Base-by-base conservation (phyloP, 129 eudicot genomes). In the Saposhnikovia divaricata region DNA sequence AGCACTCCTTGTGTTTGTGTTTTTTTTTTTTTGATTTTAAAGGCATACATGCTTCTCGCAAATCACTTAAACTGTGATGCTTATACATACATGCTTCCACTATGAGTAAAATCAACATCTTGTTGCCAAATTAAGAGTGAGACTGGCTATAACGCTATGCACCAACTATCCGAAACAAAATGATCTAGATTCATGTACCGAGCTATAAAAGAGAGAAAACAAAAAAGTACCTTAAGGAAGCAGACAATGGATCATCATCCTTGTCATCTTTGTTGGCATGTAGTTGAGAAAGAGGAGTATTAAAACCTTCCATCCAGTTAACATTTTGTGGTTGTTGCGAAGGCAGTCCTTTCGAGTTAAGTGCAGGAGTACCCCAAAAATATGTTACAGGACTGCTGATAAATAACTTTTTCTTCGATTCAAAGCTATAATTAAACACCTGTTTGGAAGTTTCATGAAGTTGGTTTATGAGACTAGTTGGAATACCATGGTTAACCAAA, bases 361-460 rank as follows among this genome's bases (percentile, higher is more conserved):
- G 82, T 10, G 93, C 94, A 47, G 97, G 90, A 53, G 90, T 90
- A 53, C 98, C 98, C 91, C 93, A 94, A 63, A 92, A 94, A 72
- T 94, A 92, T 8, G 89, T 80, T 5, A 93, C 66, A 6, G 96
- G 90, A 59, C 77, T 79, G 5, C 31, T 23, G 19, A 75, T 78
- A 37, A 85, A 81, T 0, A 88, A 9, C n/a, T 9, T 80, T 68
- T 86, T 84, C 81, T 94, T 94, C 57, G 88, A 74, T 78, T 92
- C 92, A 76, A 84, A 92, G 11, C 39, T 82, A 6, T 83, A 69
- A 28, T 79, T 79, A 37, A 90, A 92, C 0, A 90, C 51, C 44
- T 39, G 69, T 3, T 47, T 74, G 21, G 91, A 86, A 25, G 78
- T 82, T 8, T 84, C 89, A 50, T 82, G 83, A 25, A 91, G 88